These are phyloP conservation scores for Solanum infundibuliforme DNA, from an alignment of 257 asterid species.

Conservation along the genomic window DNA sequence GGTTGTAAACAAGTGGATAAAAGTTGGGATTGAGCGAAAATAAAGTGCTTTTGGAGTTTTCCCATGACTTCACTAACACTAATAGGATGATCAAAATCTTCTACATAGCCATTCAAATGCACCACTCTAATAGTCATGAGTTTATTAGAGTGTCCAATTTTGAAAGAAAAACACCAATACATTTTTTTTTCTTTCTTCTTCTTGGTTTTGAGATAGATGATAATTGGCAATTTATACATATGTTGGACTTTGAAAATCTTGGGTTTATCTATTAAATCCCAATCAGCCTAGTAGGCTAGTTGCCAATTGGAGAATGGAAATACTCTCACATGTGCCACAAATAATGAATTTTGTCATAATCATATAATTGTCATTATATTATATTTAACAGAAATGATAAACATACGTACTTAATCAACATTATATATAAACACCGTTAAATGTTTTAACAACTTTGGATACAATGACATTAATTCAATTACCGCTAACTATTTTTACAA, in stretches of 20 bases:
- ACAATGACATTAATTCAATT: no score
- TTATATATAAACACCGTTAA: no score
- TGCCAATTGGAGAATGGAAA: neutral
- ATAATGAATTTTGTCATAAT: no score
- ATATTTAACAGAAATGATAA: no score
- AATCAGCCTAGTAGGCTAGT: neutral
- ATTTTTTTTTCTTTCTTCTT: neutral
- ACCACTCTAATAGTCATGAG: slow-evolving; percentile 24
- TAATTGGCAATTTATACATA: neutral
- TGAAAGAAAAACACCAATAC: slow-evolving; percentile 14
- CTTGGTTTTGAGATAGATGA: neutral
- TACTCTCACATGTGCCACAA: no score
- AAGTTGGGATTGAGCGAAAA: slow-evolving; percentile 36
- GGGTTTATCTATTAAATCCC: neutral
- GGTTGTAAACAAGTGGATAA: slow-evolving; percentile 27
- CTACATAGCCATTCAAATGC: slow-evolving; percentile 29
- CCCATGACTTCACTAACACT: slow-evolving; percentile 35
- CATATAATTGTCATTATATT: no score
- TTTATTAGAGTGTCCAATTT: neutral
- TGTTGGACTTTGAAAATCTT: neutral
- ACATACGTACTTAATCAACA: no score
- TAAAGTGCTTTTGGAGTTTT: slow-evolving; percentile 17
- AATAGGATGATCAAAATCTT: slow-evolving; percentile 30
- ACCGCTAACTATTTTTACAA: no score
- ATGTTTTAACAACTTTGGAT: no score